These are phyloP conservation scores for Mortierella antarctica DNA, from an alignment of 192 early-diverging fungal genomes.

Conservation along the genomic window DNA sequence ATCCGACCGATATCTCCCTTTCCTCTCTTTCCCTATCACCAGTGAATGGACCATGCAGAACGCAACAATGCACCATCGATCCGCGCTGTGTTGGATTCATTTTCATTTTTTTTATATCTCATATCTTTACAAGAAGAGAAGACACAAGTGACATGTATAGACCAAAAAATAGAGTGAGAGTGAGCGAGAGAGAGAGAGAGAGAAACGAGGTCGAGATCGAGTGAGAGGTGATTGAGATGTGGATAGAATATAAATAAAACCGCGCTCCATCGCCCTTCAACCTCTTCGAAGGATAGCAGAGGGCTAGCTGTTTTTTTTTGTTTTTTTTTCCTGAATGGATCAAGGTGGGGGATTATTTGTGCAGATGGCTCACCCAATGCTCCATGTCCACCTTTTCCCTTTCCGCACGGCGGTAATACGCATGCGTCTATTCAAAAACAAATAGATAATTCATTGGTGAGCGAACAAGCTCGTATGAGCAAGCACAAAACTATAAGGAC, in stretches of 20 bases:
- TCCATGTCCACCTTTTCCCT: slow-evolving; percentile 73
- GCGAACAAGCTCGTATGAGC: neutral
- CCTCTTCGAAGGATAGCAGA: no score
- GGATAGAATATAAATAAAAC: neutral
- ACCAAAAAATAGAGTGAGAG: neutral
- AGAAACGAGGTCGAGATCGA: neutral
- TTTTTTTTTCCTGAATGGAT: neutral
- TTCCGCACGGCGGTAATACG: slow-evolving; percentile 62
- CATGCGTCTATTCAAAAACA: slow-evolving; percentile 60
- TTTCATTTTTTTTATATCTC: no score
- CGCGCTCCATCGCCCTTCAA: neutral
- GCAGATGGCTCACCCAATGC: slow-evolving; percentile 61
- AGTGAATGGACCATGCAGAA: no score
- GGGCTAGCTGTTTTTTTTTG: no score
- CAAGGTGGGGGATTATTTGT: slow-evolving; percentile 25
- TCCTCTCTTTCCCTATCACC: no score
- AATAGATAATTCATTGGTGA: slow-evolving; percentile 8
- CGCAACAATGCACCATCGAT: no score
- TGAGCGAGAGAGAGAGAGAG: neutral
- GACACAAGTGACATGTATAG: no score
- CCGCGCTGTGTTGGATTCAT: no score
- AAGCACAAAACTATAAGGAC: neutral
- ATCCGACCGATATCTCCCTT: no score
- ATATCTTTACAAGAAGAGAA: no score
- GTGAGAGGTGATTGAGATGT: neutral